Evolutionary conservation across 2,329 filamentous ascomycete genomes (phyloP).

Genomic region (Decorospora gaudefroyi): DNA sequence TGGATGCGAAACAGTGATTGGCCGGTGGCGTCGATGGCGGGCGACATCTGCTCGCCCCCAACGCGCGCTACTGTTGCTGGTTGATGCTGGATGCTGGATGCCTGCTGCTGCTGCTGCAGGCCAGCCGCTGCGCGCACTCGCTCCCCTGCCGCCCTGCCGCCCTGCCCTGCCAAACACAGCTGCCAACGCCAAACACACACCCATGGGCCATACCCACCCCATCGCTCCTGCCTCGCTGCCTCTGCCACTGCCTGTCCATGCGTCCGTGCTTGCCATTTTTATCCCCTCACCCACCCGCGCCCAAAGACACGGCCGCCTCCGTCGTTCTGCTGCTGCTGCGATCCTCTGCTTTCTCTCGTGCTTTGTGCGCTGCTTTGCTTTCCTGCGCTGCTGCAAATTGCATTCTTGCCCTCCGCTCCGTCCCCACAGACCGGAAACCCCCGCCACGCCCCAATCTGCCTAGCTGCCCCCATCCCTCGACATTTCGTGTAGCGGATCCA

Average conservation of each 20-base stretch:
- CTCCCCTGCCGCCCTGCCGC: neutral
- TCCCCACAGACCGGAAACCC: conserved; percentile 9
- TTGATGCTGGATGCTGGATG: conserved; percentile 9
- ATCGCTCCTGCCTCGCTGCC: neutral
- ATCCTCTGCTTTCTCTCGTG: too few species aligned
- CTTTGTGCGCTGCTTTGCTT: conserved; percentile 9
- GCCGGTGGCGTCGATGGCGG: conserved; percentile 21
- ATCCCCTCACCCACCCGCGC: conserved; percentile 28
- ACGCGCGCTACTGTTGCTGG: conserved; percentile 6
- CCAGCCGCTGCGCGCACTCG: conserved; percentile 16
- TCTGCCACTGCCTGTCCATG: conserved; percentile 8
- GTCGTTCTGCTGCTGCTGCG: conserved; percentile 11
- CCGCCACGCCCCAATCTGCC: conserved; percentile 20
- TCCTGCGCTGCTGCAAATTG: conserved; percentile 5
- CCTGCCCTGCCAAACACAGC: neutral
- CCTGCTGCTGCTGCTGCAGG: conserved; percentile 9
- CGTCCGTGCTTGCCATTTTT: conserved; percentile 30
- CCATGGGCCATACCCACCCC: neutral
- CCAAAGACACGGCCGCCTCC: conserved; percentile 15
- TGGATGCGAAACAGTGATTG: conserved; percentile 32
- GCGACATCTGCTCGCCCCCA: conserved; percentile 26
- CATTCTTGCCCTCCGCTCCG: conserved; percentile 1
- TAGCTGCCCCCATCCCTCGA: conserved; percentile 41
- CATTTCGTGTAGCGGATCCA: conserved; percentile 45
- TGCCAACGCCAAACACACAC: conserved; percentile 2